Evolutionary conservation across 208 protist genomes (phyloP).

Genomic region (Crithidia bombi): DNA sequence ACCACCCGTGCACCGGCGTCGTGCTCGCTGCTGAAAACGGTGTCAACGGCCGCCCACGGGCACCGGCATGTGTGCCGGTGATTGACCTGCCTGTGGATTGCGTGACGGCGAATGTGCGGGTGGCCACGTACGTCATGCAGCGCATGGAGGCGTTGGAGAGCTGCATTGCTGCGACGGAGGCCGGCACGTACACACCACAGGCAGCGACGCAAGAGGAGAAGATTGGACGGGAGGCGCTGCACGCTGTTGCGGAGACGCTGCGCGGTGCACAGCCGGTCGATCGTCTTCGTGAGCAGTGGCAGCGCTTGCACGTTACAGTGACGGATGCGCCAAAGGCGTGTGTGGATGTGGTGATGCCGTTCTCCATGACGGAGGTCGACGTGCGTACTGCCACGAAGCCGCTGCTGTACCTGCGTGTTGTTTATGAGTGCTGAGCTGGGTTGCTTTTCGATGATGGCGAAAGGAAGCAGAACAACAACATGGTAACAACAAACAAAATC

Average conservation of each 20-base stretch:
- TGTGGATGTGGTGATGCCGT: conserved; percentile 47
- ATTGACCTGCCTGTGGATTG: conserved; percentile 54
- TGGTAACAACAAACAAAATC: background rate
- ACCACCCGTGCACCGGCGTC: conserved; percentile 40
- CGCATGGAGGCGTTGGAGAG: conserved; percentile 25
- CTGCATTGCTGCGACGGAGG: background rate
- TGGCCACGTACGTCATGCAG: conserved; percentile 25
- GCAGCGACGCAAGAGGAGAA: background rate
- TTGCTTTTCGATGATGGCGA: no score
- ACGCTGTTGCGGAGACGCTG: conserved; percentile 3
- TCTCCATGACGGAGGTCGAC: conserved; percentile 31
- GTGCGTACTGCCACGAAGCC: conserved; percentile 19
- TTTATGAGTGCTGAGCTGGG: conserved; percentile 10
- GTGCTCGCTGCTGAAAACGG: conserved; percentile 47
- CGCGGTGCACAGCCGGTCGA: background rate
- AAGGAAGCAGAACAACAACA: no score
- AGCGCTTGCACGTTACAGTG: conserved; percentile 17
- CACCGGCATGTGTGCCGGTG: conserved; percentile 48
- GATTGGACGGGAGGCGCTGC: conserved; percentile 9
- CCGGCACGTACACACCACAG: no score
- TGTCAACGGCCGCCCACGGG: conserved; percentile 26
- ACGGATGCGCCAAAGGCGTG: conserved; percentile 11
- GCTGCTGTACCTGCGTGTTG: conserved; percentile 42
- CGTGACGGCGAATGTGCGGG: conserved; percentile 42
- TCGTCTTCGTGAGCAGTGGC: conserved; percentile 8